Base-by-base conservation (phyloP, 352 stramenopile genomes). In the Phytophthora boehmeriae region DNA sequence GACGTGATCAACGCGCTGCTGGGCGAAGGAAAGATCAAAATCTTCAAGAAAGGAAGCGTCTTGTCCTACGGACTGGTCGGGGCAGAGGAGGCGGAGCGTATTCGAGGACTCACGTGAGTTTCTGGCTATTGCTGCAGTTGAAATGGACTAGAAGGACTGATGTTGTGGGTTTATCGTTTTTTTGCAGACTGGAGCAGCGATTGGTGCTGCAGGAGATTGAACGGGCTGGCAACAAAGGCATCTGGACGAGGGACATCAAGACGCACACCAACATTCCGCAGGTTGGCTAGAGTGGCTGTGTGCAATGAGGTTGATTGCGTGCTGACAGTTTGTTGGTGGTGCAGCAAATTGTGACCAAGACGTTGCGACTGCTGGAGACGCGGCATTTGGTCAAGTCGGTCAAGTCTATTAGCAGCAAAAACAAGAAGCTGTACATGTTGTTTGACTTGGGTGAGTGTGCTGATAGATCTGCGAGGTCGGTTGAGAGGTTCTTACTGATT, bases 401-500 rank as follows among this genome's bases (percentile, higher is more conserved):
- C 73, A 99, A 99, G 74, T 98, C 95, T 8, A 98, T 99, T 39
- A 98, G 92, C 43, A 98, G 96, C 81, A 99, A 99, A 80, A 98
- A 97, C 59, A 99, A 99, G 80, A 99, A 99, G 72, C 78, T 99
- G 1, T 99, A 99, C 79, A 99, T 99, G 94, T 82, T 98, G 2
- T 98, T 92, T 63, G 92, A 98, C 53, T 76, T 98, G 46, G 86
- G 87, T 96, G 73, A 57, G 53, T 22, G 5, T 45, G 34, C 19
- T 44, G 49, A 2, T 38, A 27, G 8, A 36, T 13, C 10, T 13
- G 34, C 16, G 17, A 28, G 13, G 5, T 17, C 22, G 25, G 32
- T 27, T 35, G 17, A 9, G 8, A 34, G 25, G 17, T 20, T 39
- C 27, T 48, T 59, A 17, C 39, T 55, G 25, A 59, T 9, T 52